Evolutionary conservation across 768 basidiomycete species (phyloP).

Genomic region (Auriculariales sp.): DNA sequence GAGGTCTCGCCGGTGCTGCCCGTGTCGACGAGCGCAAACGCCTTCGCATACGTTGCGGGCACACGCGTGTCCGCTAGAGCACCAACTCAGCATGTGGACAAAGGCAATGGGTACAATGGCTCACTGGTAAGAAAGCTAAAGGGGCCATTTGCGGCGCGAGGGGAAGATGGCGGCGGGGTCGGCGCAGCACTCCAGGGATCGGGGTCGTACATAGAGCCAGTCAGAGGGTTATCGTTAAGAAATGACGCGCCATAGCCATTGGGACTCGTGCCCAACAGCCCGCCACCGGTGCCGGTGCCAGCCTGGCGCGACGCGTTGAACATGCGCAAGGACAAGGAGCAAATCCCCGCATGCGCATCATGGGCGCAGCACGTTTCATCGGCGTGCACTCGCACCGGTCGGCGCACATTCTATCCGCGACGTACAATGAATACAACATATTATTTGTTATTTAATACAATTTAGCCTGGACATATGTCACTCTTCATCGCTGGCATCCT

Average conservation of each 20-base stretch:
- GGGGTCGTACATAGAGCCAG: constrained; percentile 6
- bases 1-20: constrained; percentile 61
- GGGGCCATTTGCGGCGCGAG: neutral
- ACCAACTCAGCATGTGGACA: neutral
- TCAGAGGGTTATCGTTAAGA: constrained; percentile 8
- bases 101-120: neutral
- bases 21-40: constrained; percentile 64
- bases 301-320: neutral
- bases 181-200: constrained; percentile 21
- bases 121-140: neutral
- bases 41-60: constrained; percentile 59
- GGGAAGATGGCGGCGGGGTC: constrained; percentile 11
- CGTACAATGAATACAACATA: no score
- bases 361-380: no score
- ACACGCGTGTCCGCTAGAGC: constrained; percentile 60
- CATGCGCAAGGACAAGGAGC: no score
- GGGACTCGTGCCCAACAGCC: neutral
- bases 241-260: constrained; percentile 7
- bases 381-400: no score
- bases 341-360: no score
- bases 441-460: no score
- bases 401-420: no score
- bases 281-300: neutral
- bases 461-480: no score
- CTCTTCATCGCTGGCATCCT: constrained; percentile 27